These are phyloP conservation scores for Pezicula neosporulosa DNA, from an alignment of 2,329 filamentous ascomycete genomes.

Conservation along the genomic window DNA sequence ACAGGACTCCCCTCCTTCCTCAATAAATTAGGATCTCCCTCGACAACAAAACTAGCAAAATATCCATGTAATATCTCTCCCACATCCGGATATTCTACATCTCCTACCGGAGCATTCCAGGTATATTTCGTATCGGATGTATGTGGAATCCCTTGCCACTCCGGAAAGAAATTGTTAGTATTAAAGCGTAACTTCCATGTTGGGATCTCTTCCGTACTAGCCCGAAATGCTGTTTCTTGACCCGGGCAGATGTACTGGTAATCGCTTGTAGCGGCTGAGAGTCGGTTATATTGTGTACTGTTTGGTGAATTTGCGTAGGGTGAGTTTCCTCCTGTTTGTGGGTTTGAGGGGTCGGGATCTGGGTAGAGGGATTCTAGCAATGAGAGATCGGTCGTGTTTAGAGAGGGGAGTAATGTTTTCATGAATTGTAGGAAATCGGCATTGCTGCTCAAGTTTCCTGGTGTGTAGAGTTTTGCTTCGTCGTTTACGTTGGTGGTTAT, in stretches of 20 bases:
- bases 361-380: not conserved
- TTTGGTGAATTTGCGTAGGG: not conserved
- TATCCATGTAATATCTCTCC: constrained; percentile 26
- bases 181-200: not conserved
- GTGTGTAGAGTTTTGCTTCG: not conserved
- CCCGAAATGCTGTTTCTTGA: not conserved
- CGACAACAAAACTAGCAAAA: constrained; percentile 41
- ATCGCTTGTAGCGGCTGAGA: not conserved
- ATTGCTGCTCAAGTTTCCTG: not conserved
- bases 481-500: not conserved
- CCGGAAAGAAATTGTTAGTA: not conserved
- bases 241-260: not conserved
- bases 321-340: not conserved
- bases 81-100: not conserved
- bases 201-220: not conserved
- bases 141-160: not conserved
- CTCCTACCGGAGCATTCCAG: not conserved
- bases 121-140: not conserved
- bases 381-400: not conserved
- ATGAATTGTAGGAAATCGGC: not conserved
- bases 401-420: not conserved
- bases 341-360: not conserved
- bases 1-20: not conserved
- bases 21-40: constrained; percentile 38
- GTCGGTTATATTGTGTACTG: not conserved